Conservation (phyloP, 148 eudicot species). For the Polygonum aviculare region DNA sequence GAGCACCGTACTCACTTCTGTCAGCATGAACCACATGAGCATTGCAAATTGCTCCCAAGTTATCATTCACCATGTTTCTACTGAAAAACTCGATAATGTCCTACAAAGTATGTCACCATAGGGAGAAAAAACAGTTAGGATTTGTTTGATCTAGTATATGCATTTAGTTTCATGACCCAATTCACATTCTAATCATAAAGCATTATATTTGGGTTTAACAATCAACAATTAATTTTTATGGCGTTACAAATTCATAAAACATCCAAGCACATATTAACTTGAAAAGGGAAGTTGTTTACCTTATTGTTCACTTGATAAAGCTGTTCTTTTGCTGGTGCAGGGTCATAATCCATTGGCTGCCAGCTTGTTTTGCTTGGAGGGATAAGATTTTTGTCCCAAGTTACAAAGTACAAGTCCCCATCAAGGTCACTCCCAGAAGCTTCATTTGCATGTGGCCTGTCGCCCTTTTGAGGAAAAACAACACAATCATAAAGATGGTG, state of each 20-base stretch:
- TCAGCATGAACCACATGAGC: slow-evolving; percentile 97
- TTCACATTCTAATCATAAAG: too few relatives aligned
- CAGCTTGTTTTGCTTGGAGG: slow-evolving; percentile 81
- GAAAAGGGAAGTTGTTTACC: slow-evolving; percentile 30
- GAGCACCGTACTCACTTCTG: slow-evolving; percentile 47
- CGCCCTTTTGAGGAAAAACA: slow-evolving; percentile 84
- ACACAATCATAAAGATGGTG: slow-evolving; percentile 74
- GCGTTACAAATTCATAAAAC: too few relatives aligned
- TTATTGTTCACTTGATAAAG: slow-evolving; percentile 36
- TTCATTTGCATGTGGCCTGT: slow-evolving; percentile 82
- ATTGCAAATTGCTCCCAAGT: slow-evolving; percentile 76
- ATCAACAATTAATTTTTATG: too few relatives aligned
- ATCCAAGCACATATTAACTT: not conserved
- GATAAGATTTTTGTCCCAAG: slow-evolving; percentile 73
- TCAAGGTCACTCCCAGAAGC: slow-evolving; percentile 96
- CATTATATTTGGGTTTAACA: too few relatives aligned
- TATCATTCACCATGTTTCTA: slow-evolving; percentile 77
- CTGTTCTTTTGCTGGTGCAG: slow-evolving; percentile 35
- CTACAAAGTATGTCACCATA: slow-evolving; percentile 26
- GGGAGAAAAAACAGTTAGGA: not conserved
- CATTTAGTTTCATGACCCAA: too few relatives aligned
- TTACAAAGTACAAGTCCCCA: slow-evolving; percentile 85
- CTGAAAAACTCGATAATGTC: slow-evolving; percentile 78
- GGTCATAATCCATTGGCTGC: slow-evolving; percentile 73
- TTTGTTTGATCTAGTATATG: too few relatives aligned